Evolutionary conservation across 192 early-diverging fungal genomes (phyloP), one percentile per base, ranked within the genome.

Genomic region (Lunasporangiospora selenospora): DNA sequence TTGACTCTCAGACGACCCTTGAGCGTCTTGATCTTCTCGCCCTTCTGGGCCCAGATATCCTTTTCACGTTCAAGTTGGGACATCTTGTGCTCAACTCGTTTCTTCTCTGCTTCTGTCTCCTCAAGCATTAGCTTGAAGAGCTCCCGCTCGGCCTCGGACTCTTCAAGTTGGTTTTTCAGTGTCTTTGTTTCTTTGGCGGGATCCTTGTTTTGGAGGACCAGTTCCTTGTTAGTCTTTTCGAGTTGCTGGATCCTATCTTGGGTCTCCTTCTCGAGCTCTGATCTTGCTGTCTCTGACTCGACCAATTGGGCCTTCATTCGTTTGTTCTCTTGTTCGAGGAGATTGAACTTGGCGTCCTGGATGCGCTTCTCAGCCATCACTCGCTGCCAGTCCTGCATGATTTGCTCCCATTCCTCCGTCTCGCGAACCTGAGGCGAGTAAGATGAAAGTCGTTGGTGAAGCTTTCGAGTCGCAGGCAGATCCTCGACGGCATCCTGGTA

Each of bases 121-220:
- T 67, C 65, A 31, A 67, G 32, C 65, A 67, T 67, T 50, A 67
- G 26, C 51, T 67, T 67, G 65, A 67, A 67, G 26, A 67, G 32
- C 27, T 67, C 65, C 50, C 59, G 58, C 24, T 67, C 65, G 11
- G 65, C 65, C 56, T 67, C 56, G 10, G 65, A n/a, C 46, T 67
- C 65, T 24, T 67, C 65, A 3, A 67, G 38, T 27, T 67, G 55
- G 32, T 47, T 67, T 57, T 58, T 30, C 15, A 67, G 49, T 12
- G 50, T 57, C 10, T 43, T n/a, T n/a, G 29, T 44, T 24, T 67
- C 65, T 50, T 67, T 67, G 55, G 57, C 56, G 3, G 65, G 65
- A 15, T 67, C 56, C 34, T 59, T 67, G 41, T 3, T 31, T 43
- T 67, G 52, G 38, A n/a, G 46, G 30, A 13, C 9, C 32, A 67